Conservation (phyloP, 129 eudicot species). For the Tanacetum coccineum region DNA sequence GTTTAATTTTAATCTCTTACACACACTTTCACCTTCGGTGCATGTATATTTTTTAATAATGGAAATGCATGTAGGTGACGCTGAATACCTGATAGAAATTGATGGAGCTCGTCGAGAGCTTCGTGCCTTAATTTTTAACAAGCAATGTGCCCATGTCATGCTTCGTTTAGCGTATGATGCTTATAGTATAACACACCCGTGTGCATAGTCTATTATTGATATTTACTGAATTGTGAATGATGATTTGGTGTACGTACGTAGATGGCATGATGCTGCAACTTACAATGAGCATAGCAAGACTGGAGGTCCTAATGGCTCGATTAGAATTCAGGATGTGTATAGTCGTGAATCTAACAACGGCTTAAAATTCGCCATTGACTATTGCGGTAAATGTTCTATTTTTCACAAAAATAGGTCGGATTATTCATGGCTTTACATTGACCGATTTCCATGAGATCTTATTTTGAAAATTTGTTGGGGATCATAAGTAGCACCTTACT, state of each 20-base stretch:
- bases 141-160: constrained; percentile 84
- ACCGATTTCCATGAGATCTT: too few species aligned
- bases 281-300: constrained; percentile 73
- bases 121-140: constrained; percentile 73
- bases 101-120: constrained; percentile 82
- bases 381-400: constrained; percentile 45
- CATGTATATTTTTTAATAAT: constrained; percentile 18
- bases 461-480: too few species aligned
- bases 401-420: too few species aligned
- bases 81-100: constrained; percentile 64
- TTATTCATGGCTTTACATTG: too few species aligned
- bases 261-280: constrained; percentile 97
- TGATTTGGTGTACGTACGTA: constrained; percentile 25
- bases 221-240: not conserved
- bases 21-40: constrained; percentile 25
- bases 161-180: constrained; percentile 80
- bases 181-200: constrained; percentile 15
- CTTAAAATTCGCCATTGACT: constrained; percentile 64
- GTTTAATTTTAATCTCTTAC: not conserved
- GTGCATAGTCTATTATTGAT: constrained; percentile 2
- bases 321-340: constrained; percentile 65
- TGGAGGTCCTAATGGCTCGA: constrained; percentile 93
- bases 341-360: constrained; percentile 76
- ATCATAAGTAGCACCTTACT: too few species aligned
- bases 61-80: constrained; percentile 72